Base-by-base conservation (phyloP, 495 filamentous ascomycete species). In the Talaromyces thailandensis region DNA sequence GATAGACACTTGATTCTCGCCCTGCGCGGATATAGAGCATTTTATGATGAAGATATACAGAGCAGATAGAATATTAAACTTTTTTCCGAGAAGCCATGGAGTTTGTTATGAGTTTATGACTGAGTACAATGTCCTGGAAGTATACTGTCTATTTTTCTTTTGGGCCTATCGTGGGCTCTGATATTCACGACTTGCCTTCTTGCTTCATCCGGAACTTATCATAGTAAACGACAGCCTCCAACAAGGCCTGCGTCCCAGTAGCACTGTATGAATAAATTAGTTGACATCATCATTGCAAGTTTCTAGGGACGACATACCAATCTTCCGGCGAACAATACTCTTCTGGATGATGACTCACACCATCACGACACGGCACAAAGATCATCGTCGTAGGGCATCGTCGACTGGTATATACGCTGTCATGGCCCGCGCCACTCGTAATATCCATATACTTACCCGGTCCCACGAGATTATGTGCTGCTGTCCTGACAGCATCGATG, bases 281-380 rank as follows among this genome's bases (percentile, higher is more conserved):
- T 6, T 12, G 0, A 55, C 0, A 55, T 9, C 16, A 26, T 16
- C 8, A 55, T 0, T 3, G 16, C 3, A 16, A 16, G 3, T 8
- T 14, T 14, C 4, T 6, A 55, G 23, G 23, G 11, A 28, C n/a
- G 61, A 73, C 72, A 62, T 67, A 77, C 75, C 56, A 58, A n/a
- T 86, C 81, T 63, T 85, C 79, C 6, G 74, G 75, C 11, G 70
- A 76, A 50, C 78, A 82, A 63, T 81, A 85, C 68, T 87, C 85
- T 5, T 68, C 70, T n/a, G 85, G 84, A 76, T 87, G 83, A 68
- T 87, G 85, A 56, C 81, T 84, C 26, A 87, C 75, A 3, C 85
- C 85, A 65, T 86, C 82, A 56, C 75, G 71, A 61, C 80, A 84
- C 16, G 84, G 84, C 18, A 86, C 82, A 66, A 88, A 87, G 26